A percentile compares a stretch with the other conserved stretches of the same genome.
Evolutionary conservation across 2,329 filamentous ascomycete species (phyloP).

Genomic region (Xylaria sp.): DNA sequence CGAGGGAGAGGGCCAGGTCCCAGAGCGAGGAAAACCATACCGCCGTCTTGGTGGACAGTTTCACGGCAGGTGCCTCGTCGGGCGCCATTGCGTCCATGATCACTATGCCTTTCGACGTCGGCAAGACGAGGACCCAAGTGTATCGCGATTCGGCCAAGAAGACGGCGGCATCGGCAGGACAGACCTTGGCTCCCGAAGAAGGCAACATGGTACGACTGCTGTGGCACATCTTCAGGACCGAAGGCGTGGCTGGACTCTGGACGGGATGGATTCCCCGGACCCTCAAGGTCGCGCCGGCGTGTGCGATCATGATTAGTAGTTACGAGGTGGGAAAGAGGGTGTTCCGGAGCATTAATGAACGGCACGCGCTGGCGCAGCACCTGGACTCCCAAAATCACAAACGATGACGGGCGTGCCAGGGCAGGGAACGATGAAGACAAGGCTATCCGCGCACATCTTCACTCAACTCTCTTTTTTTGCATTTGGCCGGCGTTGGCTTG

Average conservation of each 20-base stretch:
- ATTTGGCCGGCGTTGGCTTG: slow-evolving; percentile 48
- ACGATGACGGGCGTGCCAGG: slow-evolving; percentile 3
- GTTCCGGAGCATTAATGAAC: slow-evolving; percentile 79
- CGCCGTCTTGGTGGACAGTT: slow-evolving; percentile 87
- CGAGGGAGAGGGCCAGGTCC: slow-evolving; percentile 62
- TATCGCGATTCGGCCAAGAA: slow-evolving; percentile 66
- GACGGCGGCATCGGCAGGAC: slow-evolving; percentile 45
- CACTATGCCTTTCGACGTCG: slow-evolving; percentile 96
- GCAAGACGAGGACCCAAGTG: slow-evolving; percentile 94
- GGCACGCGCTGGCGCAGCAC: slow-evolving; percentile 48
- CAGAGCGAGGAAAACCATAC: slow-evolving; percentile 76
- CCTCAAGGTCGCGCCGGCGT: slow-evolving; percentile 93
- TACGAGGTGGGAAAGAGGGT: slow-evolving; percentile 96
- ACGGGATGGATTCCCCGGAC: slow-evolving; percentile 91
- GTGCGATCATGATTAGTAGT: slow-evolving; percentile 98
- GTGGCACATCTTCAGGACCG: slow-evolving; percentile 89
- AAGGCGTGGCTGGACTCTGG: slow-evolving; percentile 85
- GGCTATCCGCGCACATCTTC: slow-evolving; percentile 26
- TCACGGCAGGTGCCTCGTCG: slow-evolving; percentile 83
- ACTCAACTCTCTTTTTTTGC: slow-evolving; percentile 41
- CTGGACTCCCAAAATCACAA: slow-evolving; percentile 26
- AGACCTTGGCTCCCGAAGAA: slow-evolving; percentile 72
- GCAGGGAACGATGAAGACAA: not conserved
- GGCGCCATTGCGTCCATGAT: slow-evolving; percentile 87
- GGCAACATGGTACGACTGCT: slow-evolving; percentile 83